Evolutionary conservation across 257 asterid genomes (phyloP), one percentile per base, ranked within the genome.

Genomic region (Pogostemon cablin): DNA sequence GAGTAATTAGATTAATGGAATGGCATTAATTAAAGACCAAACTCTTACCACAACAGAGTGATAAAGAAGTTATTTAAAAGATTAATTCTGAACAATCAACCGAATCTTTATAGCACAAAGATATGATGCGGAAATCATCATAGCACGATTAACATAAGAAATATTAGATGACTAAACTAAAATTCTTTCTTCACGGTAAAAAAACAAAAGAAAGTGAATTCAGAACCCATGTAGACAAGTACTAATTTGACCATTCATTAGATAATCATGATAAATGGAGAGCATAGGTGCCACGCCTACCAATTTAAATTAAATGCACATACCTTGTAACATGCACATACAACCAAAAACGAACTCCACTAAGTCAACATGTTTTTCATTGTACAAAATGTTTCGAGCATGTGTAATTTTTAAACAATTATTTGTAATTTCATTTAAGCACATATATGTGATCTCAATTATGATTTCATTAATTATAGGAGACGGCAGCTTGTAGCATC

Each of bases 1-100:
- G 84, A 66, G 71, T 50, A 68, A 77, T 72, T 68, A 64, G 34
- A 60, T 59, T 42, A 55, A 39, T 37, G 40, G 54, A 53, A 39
- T 41, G 63, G 9, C 38, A 62, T 52, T 17, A 32, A 42, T 49
- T 41, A 72, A n/a, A 38, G 9, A 11, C 62, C 44, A 2, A 32
- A 54, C 10, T 43, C 59, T 79, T 12, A 25, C 42, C 46, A 63
- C 5, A 17, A 64, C 61, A 52, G 40, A 53, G 50, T 67, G 42
- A 59, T 42, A 44, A 12, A 58, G 52, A 34, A 11, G 55, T 5
- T 7, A 4, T 3, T 49, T 47, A 9, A 5, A 66, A 53, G 17
- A 49, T 15, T 65, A 41, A 65, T 9, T 39, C 11, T 60, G 42
- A 25, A 37, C 43, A 54, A 54, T 56, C 8, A 64, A 47, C 41